Evolutionary conservation across 371 early-diverging fungal genomes (phyloP), one percentile per base, ranked within the genome.

Genomic region (Blakeslea trispora): DNA sequence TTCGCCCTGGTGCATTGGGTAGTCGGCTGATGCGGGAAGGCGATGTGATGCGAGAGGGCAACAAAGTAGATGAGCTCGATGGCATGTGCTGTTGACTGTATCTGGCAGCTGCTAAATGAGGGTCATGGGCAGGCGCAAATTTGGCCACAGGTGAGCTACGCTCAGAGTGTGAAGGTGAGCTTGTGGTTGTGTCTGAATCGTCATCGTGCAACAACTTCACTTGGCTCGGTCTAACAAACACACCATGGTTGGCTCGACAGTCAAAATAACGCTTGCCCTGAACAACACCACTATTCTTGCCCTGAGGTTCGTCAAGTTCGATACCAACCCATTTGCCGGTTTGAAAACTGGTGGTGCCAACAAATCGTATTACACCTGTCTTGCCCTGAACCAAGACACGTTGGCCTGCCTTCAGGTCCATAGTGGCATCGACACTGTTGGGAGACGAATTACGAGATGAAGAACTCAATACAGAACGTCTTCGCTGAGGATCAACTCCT

Each of bases 281-380:
- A 44, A 92, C 91, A 0, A 86, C 78, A 34, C 93, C 93, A 49
- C 85, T 77, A 66, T 94, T 91, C 59, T 91, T 94, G 4, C 94
- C 94, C 15, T 55, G 70, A 0, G 85, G 72, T 19, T 79, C 74
- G 71, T 90, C 89, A 9, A 91, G 72, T 45, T 89, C 90, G 32
- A 92, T 71, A 34, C 94, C 93, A 46, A 86, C 81, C 93, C 93
- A 94, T 68, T 77, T 80, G 15, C 93, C 94, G 3, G 83, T 66
- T 23, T 84, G 80, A 57, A 94, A 92, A 8, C 81, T 64, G 5
- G 91, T 91, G 11, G 76, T 68, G 9, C 93, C 93, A 21, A 82
- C 63, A 66, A 78, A 91, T 17, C 87, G 84, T 43, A 92, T 75
- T 7, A 73, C 75, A 41, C 89, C 86, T 61, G 69, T 59, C 46